phyloP scores from a whole-genome alignment of 2,329 filamentous ascomycete species.

The Alternaria brassicae region DNA sequence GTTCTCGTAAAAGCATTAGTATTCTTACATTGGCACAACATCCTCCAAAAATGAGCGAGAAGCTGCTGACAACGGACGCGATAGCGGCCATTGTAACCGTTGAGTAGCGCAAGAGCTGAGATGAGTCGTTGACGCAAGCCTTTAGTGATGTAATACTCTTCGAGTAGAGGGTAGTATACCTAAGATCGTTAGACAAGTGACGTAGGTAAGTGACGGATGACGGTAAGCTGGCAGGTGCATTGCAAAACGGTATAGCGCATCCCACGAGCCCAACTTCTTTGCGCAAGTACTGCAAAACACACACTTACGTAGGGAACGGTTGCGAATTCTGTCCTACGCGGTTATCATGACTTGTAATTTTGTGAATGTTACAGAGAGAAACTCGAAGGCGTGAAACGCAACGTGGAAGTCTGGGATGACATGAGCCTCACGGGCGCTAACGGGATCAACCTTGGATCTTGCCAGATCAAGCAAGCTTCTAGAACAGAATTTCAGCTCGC shows the following conservation, averaged over 20 bases:
- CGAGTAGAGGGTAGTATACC: background rate
- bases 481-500: background rate
- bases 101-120: background rate
- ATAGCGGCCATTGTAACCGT: slow-evolving; percentile 40
- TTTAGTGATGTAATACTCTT: background rate
- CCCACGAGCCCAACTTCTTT: background rate
- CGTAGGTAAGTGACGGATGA: background rate
- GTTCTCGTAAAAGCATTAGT: background rate
- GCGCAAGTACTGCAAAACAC: background rate
- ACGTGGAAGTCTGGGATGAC: slow-evolving; percentile 41
- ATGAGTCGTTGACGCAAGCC: background rate
- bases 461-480: slow-evolving; percentile 11
- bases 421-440: slow-evolving; percentile 41
- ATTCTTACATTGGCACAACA: slow-evolving; percentile 85
- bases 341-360: slow-evolving; percentile 18
- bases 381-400: slow-evolving; percentile 17
- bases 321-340: background rate
- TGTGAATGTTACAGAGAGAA: slow-evolving; percentile 4
- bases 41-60: slow-evolving; percentile 90
- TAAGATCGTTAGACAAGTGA: slow-evolving; percentile 14
- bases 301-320: slow-evolving; percentile 2
- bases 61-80: slow-evolving; percentile 62
- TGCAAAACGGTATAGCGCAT: background rate
- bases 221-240: background rate
- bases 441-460: slow-evolving; percentile 24